Conservation (phyloP, 2,329 filamentous ascomycete genomes). For the Fusarium pilosicola region DNA sequence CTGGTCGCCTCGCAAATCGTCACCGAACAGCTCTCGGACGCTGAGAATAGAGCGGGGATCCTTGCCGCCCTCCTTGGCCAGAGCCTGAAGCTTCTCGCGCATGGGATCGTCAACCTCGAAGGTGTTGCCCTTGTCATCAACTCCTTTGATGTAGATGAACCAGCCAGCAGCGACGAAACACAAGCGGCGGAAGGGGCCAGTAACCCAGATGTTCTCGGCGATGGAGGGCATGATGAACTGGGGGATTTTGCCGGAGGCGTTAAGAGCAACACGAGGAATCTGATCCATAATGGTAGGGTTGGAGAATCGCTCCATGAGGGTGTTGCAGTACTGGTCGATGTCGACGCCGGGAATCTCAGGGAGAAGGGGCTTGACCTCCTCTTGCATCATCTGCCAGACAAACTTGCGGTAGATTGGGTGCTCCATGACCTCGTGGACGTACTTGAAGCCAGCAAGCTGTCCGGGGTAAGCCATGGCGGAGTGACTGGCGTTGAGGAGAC, state of each 20-base stretch:
- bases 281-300: slow-evolving; percentile 67
- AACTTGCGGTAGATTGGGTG: slow-evolving; percentile 58
- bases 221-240: slow-evolving; percentile 62
- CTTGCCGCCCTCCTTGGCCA: slow-evolving; percentile 55
- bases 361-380: slow-evolving; percentile 63
- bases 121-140: slow-evolving; percentile 57
- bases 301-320: slow-evolving; percentile 64
- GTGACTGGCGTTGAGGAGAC: slow-evolving; percentile 64
- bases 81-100: slow-evolving; percentile 57
- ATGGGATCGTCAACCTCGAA: slow-evolving; percentile 59
- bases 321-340: slow-evolving; percentile 63
- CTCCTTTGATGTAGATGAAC: slow-evolving; percentile 63
- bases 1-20: slow-evolving; percentile 60
- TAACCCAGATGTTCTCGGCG: slow-evolving; percentile 58
- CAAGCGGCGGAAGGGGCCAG: slow-evolving; percentile 57
- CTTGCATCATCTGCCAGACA: slow-evolving; percentile 65
- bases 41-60: slow-evolving; percentile 56
- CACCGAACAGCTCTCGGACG: slow-evolving; percentile 60
- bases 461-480: slow-evolving; percentile 63
- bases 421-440: slow-evolving; percentile 65
- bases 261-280: slow-evolving; percentile 61
- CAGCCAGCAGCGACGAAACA: slow-evolving; percentile 60
- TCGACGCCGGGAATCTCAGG: slow-evolving; percentile 61
- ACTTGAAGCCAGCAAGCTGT: slow-evolving; percentile 62
- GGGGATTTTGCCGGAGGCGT: slow-evolving; percentile 64